These are phyloP conservation scores for Trichaptum fuscoviolaceum DNA, from an alignment of 768 basidiomycete species.

Conservation along the genomic window DNA sequence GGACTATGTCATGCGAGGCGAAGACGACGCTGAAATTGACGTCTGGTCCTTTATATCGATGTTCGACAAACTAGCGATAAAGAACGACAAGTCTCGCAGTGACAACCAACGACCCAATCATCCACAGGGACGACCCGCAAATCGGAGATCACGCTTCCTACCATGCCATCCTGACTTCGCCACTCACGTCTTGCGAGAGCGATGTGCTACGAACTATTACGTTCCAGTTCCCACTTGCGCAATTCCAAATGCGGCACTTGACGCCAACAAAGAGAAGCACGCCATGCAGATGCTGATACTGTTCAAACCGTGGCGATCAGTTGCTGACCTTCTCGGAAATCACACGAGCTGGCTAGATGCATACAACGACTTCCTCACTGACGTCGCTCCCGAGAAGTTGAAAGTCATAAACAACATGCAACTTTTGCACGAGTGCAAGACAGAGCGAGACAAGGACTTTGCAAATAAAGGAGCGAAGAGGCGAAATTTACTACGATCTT, in stretches of 20 bases:
- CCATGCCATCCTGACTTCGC: neutral
- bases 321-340: neutral
- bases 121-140: too few species aligned
- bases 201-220: neutral
- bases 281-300: neutral
- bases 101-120: too few species aligned
- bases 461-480: neutral
- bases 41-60: too few species aligned
- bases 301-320: neutral
- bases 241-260: neutral
- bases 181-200: neutral
- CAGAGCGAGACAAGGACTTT: neutral
- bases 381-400: neutral
- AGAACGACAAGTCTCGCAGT: too few species aligned
- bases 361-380: neutral
- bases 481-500: too few species aligned
- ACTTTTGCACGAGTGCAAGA: neutral
- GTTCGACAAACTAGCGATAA: too few species aligned
- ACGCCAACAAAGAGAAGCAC: neutral
- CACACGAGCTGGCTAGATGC: neutral
- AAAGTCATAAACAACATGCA: conserved; percentile 1
- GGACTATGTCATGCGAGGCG: too few species aligned
- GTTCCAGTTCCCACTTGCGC: neutral
- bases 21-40: too few species aligned
- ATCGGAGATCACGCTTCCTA: conserved; percentile 2